Percentiles rank a stretch among this genome's conserved stretches.
Evolutionary conservation across 306 rosid species (phyloP).

Genomic region (Luffa acutangula): DNA sequence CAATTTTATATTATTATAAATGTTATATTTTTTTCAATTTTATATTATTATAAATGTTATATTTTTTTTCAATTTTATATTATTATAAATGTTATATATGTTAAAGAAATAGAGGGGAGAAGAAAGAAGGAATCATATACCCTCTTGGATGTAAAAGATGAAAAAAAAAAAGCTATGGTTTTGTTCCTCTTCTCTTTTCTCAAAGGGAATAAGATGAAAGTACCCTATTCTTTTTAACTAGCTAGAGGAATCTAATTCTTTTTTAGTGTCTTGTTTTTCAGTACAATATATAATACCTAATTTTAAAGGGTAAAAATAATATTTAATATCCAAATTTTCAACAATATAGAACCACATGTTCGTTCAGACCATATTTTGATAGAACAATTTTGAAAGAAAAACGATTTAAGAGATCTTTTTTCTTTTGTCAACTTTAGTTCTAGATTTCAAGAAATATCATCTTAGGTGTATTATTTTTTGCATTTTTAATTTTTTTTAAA

Average conservation of each 20-base stretch:
- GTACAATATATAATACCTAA: neutral
- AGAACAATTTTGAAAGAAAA: too few relatives aligned
- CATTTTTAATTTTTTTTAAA: too few relatives aligned
- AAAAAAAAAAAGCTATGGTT: neutral
- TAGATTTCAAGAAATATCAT: too few relatives aligned
- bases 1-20: neutral
- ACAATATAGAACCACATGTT: too few relatives aligned
- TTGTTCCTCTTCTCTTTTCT: neutral
- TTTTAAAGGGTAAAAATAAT: neutral
- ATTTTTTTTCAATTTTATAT: neutral
- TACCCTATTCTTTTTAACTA: neutral
- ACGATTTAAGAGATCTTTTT: too few relatives aligned
- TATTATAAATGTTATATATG: neutral
- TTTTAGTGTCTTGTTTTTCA: neutral
- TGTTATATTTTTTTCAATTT: neutral
- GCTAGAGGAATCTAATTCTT: neutral
- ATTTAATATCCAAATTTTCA: too few relatives aligned
- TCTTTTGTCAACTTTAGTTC: too few relatives aligned
- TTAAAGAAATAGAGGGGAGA: neutral
- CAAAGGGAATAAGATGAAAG: neutral
- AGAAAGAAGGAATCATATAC: slow-evolving; percentile 10
- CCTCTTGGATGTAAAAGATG: neutral
- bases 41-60: neutral
- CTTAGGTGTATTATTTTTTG: too few relatives aligned
- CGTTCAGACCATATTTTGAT: too few relatives aligned